phyloP scores from a whole-genome alignment of 306 rosid genomes.

The Dalbergia cochinchinensis region DNA sequence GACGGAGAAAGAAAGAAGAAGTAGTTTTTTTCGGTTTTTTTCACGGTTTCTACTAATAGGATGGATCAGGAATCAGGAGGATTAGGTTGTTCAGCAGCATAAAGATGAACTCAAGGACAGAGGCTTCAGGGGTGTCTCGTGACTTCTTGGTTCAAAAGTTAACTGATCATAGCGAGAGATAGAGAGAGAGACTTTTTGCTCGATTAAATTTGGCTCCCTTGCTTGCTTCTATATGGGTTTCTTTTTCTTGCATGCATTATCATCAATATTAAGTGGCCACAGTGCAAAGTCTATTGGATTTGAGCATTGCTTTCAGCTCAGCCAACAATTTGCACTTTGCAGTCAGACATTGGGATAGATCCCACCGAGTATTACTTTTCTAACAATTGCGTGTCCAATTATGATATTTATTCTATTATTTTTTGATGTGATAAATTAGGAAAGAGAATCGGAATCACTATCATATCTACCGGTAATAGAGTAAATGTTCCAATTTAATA shows the following conservation, averaged over 20 bases:
- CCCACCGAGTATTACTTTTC: no score
- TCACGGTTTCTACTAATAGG: constrained; percentile 67
- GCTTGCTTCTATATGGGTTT: constrained; percentile 53
- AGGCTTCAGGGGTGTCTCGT: constrained; percentile 83
- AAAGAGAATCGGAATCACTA: no score
- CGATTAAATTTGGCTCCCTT: constrained; percentile 56
- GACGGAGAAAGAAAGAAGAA: constrained; percentile 50
- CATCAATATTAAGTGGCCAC: constrained; percentile 66
- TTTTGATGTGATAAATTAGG: no score
- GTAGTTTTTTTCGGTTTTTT: constrained; percentile 37
- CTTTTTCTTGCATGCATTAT: constrained; percentile 57
- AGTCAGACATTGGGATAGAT: constrained; percentile 50
- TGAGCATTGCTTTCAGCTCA: constrained; percentile 45
- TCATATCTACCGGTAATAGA: no score
- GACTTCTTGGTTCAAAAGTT: constrained; percentile 79
- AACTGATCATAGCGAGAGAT: constrained; percentile 37
- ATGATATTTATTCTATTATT: no score
- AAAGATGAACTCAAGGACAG: constrained; percentile 78
- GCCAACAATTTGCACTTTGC: constrained; percentile 56
- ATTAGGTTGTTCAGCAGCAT: constrained; percentile 75
- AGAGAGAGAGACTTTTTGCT: constrained; percentile 41
- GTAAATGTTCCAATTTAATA: no score
- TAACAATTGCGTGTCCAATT: no score
- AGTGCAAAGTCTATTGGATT: constrained; percentile 53
- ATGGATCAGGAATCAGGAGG: constrained; percentile 67